phyloP scores from a whole-genome alignment of 768 basidiomycete genomes.

The Butyriboletus loyo region DNA sequence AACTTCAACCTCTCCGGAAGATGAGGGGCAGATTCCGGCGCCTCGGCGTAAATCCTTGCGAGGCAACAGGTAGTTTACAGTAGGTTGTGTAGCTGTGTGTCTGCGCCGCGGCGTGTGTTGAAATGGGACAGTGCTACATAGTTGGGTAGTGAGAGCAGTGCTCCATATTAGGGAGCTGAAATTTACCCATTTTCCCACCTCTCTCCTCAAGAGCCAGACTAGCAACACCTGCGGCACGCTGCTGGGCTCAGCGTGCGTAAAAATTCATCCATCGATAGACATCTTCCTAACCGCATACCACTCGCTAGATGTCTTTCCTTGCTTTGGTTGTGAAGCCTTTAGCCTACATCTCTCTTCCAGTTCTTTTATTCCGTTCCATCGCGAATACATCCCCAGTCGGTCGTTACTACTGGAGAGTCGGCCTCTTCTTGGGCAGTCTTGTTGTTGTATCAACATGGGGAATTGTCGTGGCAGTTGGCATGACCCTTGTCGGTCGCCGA shows the following conservation, averaged over 20 bases:
- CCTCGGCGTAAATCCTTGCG: constrained; percentile 25
- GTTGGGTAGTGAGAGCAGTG: not conserved
- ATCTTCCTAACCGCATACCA: constrained; percentile 11
- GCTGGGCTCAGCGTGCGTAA: constrained; percentile 27
- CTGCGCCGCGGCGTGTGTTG: not conserved
- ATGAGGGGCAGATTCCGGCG: not conserved
- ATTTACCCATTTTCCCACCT: constrained; percentile 28
- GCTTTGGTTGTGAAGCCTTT: constrained; percentile 61
- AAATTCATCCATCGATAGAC: constrained; percentile 9
- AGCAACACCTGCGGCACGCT: constrained; percentile 15
- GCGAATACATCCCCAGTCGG: constrained; percentile 52
- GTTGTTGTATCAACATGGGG: constrained; percentile 71
- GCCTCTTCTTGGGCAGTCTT: constrained; percentile 71
- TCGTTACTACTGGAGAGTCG: constrained; percentile 70
- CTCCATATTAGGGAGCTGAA: constrained; percentile 1
- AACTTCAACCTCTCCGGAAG: not conserved
- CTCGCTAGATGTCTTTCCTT: constrained; percentile 58
- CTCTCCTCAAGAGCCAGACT: constrained; percentile 22
- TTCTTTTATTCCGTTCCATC: constrained; percentile 60
- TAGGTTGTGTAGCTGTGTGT: not conserved
- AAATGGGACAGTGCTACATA: not conserved
- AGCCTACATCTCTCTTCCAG: constrained; percentile 74
- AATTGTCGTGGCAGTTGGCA: constrained; percentile 59
- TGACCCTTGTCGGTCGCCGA: constrained; percentile 64
- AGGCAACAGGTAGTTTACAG: constrained; percentile 6